Evolutionary conservation across 176 grass and related monocot genomes (phyloP), one percentile per base, ranked within the genome.

Genomic region (Paspalum notatum): DNA sequence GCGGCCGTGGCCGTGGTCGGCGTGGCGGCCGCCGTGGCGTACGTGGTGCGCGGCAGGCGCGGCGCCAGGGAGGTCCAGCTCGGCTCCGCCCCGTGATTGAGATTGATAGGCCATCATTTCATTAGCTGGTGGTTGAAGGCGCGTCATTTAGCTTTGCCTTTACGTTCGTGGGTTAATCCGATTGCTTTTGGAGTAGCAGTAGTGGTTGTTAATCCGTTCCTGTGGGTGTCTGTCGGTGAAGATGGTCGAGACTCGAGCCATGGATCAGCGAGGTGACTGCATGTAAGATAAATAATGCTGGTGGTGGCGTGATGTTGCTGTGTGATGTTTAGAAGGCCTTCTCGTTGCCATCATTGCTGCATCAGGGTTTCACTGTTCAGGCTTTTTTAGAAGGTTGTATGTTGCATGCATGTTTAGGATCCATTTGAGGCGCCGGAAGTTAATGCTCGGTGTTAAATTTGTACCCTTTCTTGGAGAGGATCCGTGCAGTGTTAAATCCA

Each of bases 251-350:
- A 45, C n/a, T n/a, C n/a, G n/a, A 51, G 21, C 49, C n/a, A 17
- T 22, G 38, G 75, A 50, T 43, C 76, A 70, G 79, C 65, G 9
- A 10, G 57, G 6, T 38, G 72, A 38, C 1, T 44, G 56, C 68
- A 32, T 88, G 86, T 88, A 79, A 32, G 51, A 79, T 88, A 88
- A 84, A 88, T 88, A 88, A 88, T 16, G 52, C 51, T 68, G 63
- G 46, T 40, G 25, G 48, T 53, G 62, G 74, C 39, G 74, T 85
- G 42, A 46, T 69, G 42, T 42, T 18, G 45, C 14, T 27, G 37
- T 87, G 76, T 43, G 26, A 40, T 74, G 58, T 65, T 39, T 17
- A 53, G 27, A 26, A 32, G 32, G 3, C 32, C 7, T 11, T n/a
- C n/a, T n/a, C n/a, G n/a, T n/a, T 41, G 20, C 50, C 66, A 47